phyloP scores from a whole-genome alignment of 495 filamentous ascomycete genomes.

The Aspergillus bridgeri region DNA sequence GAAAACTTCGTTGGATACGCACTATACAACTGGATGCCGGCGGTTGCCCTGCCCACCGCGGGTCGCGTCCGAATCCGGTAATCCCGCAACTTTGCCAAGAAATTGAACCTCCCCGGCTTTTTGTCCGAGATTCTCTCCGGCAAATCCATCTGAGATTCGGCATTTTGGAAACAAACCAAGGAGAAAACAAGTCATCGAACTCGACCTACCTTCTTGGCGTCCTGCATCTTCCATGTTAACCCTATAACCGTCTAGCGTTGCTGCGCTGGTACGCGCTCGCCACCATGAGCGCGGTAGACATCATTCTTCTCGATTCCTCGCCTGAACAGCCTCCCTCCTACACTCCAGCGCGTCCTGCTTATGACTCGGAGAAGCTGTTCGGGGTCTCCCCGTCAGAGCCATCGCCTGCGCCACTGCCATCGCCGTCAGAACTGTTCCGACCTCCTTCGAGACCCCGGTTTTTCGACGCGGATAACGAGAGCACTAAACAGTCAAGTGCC shows the following conservation, averaged over 20 bases:
- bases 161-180: not conserved
- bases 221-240: not conserved
- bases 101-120: slow-evolving; percentile 1
- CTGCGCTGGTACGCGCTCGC: slow-evolving; percentile 1
- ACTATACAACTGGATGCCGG: slow-evolving; percentile 11
- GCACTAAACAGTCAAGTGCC: slow-evolving; percentile 6
- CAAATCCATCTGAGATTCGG: not conserved
- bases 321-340: slow-evolving; percentile 25
- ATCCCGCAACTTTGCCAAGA: slow-evolving; percentile 41
- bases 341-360: slow-evolving; percentile 16
- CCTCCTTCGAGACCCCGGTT: slow-evolving; percentile 28
- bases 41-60: slow-evolving; percentile 39
- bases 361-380: slow-evolving; percentile 13
- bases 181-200: not conserved
- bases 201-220: not conserved
- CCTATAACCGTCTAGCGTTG: not conserved
- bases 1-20: not conserved
- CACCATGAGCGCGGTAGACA: slow-evolving; percentile 32
- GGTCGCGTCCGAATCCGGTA: slow-evolving; percentile 29
- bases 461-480: slow-evolving; percentile 16
- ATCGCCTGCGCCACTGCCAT: slow-evolving; percentile 32
- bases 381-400: slow-evolving; percentile 16
- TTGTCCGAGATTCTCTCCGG: not conserved
- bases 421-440: slow-evolving; percentile 34
- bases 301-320: slow-evolving; percentile 42